A percentile compares a stretch with the other conserved stretches of the same genome.
phyloP scores from a whole-genome alignment of 1,139 yeast species.

The Suhomyces ambrosiae region DNA sequence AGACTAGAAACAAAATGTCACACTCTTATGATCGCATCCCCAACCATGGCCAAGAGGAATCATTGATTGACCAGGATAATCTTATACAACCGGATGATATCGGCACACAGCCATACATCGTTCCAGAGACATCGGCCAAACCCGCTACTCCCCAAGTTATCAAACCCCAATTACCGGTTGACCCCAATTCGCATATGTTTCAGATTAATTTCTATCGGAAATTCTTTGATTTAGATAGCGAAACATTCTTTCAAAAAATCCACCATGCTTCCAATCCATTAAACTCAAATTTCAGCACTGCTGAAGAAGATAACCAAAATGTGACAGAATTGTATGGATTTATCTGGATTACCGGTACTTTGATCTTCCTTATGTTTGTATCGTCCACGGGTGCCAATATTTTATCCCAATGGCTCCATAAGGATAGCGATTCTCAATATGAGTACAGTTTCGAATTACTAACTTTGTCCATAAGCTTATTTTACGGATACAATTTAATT shows the following conservation, averaged over 20 bases:
- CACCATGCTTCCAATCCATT: conserved; percentile 50
- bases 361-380: conserved; percentile 71
- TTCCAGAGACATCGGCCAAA: conserved; percentile 4
- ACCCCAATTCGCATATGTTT: conserved; percentile 46
- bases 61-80: conserved; percentile 16
- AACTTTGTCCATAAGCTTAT: conserved; percentile 62
- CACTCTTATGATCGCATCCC: conserved; percentile 8
- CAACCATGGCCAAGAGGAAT: conserved; percentile 5
- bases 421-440: conserved; percentile 43
- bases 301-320: conserved; percentile 36
- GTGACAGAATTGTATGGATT: conserved; percentile 76
- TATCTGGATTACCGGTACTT: conserved; percentile 81
- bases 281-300: conserved; percentile 24
- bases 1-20: conserved; percentile 6
- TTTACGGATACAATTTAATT: conserved; percentile 72
- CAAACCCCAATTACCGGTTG: conserved; percentile 23
- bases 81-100: conserved; percentile 24
- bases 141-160: conserved; percentile 20
- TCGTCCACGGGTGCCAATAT: conserved; percentile 60
- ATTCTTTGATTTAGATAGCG: conserved; percentile 66
- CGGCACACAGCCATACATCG: conserved; percentile 8
- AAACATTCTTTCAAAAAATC: conserved; percentile 53
- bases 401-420: conserved; percentile 49
- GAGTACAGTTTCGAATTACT: conserved; percentile 64
- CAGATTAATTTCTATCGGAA: conserved; percentile 58